Evolutionary conservation across 2,329 filamentous ascomycete species (phyloP), one percentile per base, ranked within the genome.

Genomic region (Cryphonectria carpinicola): DNA sequence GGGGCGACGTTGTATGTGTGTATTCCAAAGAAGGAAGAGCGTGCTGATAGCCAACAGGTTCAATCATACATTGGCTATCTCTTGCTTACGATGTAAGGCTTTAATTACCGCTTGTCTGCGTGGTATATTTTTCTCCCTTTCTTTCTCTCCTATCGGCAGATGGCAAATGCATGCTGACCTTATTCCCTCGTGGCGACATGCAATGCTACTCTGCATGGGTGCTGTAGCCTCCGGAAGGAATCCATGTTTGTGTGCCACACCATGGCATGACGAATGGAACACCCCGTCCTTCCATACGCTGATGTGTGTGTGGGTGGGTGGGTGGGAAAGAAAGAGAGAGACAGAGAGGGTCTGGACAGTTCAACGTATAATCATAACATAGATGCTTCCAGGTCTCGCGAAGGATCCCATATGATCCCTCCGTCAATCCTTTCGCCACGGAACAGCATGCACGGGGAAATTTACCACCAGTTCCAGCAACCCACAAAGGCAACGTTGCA

Each of bases 241-340:
- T 25, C 32, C 25, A 35, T 8, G 3, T 4, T 11, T 56, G 52
- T 56, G n/a, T 7, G 52, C 13, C 52, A 28, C 32, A 14, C 10
- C 52, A 56, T 56, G 11, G 28, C 54, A n/a, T 19, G 46, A n/a
- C 10, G 46, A 2, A 49, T 49, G 22, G 5, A n/a, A n/a, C 46
- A 3, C 46, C 46, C 17, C 8, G 46, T 49, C 46, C 19, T 49
- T 49, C 6, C 17, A 49, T 19, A n/a, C 3, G 22, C 5, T 49
- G 46, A 19, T 49, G 46, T n/a, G 46, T n/a, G 46, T 49, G 46
- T 11, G 37, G 13, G 37, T 11, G 37, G 13, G 37, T 39, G 37
- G 10, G 37, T 13, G 37, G 2, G 37, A 2, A 2, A 3, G 10
- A 2, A 2, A 3, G 10, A 11, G 22, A 2, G 10, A 3, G 10